phyloP scores from a whole-genome alignment of 805 yeast species.

The Torulaspora quercuum region DNA sequence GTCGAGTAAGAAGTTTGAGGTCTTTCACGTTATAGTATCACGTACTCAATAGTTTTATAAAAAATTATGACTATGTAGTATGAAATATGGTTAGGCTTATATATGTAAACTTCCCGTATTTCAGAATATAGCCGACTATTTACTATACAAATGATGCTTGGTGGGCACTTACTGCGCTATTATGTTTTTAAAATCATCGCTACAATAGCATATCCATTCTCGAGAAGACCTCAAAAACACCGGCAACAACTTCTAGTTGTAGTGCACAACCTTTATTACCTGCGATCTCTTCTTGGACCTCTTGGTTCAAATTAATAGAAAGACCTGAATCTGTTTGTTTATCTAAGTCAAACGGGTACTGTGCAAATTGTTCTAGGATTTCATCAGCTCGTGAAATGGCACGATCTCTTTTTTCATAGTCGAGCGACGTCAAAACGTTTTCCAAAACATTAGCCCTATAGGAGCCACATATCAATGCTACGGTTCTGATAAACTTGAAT shows the following conservation, averaged over 20 bases:
- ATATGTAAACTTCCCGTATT: slow-evolving; percentile 1
- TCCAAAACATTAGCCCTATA: slow-evolving; percentile 96
- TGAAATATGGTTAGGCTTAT: too few relatives aligned
- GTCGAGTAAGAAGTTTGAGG: background rate
- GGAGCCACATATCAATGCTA: slow-evolving; percentile 80
- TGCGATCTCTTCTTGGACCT: slow-evolving; percentile 45
- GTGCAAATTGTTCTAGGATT: slow-evolving; percentile 72
- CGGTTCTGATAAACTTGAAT: slow-evolving; percentile 69
- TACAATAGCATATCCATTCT: slow-evolving; percentile 86
- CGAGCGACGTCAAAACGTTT: slow-evolving; percentile 70
- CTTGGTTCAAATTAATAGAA: slow-evolving; percentile 61
- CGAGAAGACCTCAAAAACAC: slow-evolving; percentile 83
- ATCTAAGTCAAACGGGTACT: slow-evolving; percentile 69
- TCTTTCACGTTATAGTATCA: background rate
- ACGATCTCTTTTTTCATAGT: slow-evolving; percentile 84
- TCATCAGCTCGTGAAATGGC: slow-evolving; percentile 96
- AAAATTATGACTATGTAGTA: too few relatives aligned
- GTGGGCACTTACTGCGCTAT: slow-evolving; percentile 5
- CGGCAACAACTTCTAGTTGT: slow-evolving; percentile 85
- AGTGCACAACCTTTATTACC: slow-evolving; percentile 47
- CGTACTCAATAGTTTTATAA: background rate
- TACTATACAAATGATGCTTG: slow-evolving; percentile 7
- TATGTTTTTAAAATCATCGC: slow-evolving; percentile 10
- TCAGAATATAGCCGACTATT: slow-evolving; percentile 1
- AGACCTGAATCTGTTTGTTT: slow-evolving; percentile 60